Evolutionary conservation across 148 eudicot species (phyloP).

Genomic region (Rhododendron simsii): DNA sequence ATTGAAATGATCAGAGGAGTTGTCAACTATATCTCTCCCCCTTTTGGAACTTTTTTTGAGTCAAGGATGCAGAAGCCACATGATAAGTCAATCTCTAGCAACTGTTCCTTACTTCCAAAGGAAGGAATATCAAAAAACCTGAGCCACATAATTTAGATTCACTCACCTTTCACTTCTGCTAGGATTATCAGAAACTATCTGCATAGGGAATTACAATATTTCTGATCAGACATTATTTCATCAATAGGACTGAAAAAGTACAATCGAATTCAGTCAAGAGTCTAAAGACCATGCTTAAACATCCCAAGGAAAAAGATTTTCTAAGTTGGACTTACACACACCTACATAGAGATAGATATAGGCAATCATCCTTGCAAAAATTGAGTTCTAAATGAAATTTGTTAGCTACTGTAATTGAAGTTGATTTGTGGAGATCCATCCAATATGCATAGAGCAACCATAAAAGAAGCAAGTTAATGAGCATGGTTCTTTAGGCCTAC

Average conservation of each 20-base stretch:
- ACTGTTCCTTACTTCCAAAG: not conserved
- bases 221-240: not conserved
- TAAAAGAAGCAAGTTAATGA: not conserved
- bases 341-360: not conserved
- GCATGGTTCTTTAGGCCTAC: not conserved
- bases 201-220: not conserved
- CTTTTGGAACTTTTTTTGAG: not conserved
- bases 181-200: slow-evolving; percentile 1
- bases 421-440: not conserved
- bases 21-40: not conserved
- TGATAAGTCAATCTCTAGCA: not conserved
- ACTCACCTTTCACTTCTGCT: not conserved
- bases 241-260: not conserved
- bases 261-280: not conserved
- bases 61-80: not conserved
- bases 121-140: not conserved
- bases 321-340: not conserved
- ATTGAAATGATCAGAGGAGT: not conserved
- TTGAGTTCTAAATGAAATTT: not conserved
- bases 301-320: not conserved
- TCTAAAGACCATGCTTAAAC: not conserved
- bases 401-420: not conserved
- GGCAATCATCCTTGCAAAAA: not conserved
- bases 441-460: not conserved
- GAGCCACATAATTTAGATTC: not conserved